phyloP scores from a whole-genome alignment of 129 eudicot species.

The Lactuca sativa region DNA sequence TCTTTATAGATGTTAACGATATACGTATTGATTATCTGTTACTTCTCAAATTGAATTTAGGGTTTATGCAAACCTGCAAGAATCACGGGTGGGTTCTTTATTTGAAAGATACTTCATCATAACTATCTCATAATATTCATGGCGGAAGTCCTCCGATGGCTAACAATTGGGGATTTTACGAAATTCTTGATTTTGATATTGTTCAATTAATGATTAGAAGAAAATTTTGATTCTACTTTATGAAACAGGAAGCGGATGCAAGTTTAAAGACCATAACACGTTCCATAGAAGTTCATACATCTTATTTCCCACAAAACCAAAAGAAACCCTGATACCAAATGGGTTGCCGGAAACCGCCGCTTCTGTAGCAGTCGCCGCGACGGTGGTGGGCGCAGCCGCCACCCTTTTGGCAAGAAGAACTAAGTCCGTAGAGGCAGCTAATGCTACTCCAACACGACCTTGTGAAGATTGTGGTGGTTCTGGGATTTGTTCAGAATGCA shows the following conservation, averaged over 20 bases:
- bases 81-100: neutral
- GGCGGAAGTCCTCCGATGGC: neutral
- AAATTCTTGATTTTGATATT: neutral
- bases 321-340: constrained; percentile 29
- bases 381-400: constrained; percentile 90
- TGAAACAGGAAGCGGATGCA: constrained; percentile 41
- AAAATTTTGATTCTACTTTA: constrained; percentile 16
- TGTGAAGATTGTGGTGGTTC: constrained; percentile 94
- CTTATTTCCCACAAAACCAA: constrained; percentile 32
- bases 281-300: constrained; percentile 27
- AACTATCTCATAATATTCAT: constrained; percentile 8
- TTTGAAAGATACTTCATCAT: constrained; percentile 4
- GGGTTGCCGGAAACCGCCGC: constrained; percentile 88
- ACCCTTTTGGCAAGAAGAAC: constrained; percentile 71
- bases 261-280: constrained; percentile 27
- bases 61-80: neutral
- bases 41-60: constrained; percentile 26
- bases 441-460: constrained; percentile 51
- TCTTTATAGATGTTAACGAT: neutral
- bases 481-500: constrained; percentile 87
- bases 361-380: constrained; percentile 86
- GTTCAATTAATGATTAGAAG: neutral
- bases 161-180: constrained; percentile 1
- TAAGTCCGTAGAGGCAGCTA: constrained; percentile 41
- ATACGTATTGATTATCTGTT: neutral